These are phyloP conservation scores for Solanum ossicruentum DNA, from an alignment of 257 asterid species.

Conservation along the genomic window DNA sequence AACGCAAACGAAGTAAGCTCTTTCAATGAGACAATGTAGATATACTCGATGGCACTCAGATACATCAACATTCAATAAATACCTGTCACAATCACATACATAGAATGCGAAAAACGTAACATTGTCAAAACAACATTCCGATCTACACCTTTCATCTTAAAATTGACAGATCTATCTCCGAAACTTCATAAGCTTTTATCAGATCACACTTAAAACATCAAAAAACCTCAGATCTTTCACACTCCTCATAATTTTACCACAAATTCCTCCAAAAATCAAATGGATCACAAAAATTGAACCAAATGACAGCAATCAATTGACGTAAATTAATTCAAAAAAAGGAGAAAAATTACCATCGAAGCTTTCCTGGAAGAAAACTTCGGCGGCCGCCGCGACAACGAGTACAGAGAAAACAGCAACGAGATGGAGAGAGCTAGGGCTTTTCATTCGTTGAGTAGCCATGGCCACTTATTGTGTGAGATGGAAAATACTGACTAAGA, in stretches of 20 bases:
- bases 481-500: background rate
- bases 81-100: background rate
- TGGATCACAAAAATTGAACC: background rate
- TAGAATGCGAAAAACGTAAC: background rate
- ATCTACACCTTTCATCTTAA: background rate
- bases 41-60: background rate
- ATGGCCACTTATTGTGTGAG: conserved; percentile 20
- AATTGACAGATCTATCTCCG: background rate
- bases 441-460: conserved; percentile 40
- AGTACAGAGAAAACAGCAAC: conserved; percentile 38
- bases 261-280: background rate
- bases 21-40: background rate
- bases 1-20: background rate
- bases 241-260: background rate
- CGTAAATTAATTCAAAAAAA: background rate
- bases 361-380: conserved; percentile 81
- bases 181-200: background rate
- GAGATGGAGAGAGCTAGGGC: conserved; percentile 35
- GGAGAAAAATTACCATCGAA: conserved; percentile 43
- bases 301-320: background rate
- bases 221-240: background rate
- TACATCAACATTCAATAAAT: background rate
- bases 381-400: conserved; percentile 44
- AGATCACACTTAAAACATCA: background rate
- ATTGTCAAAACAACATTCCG: background rate